These are phyloP conservation scores for Vicia villosa DNA, from an alignment of 306 rosid species.

Conservation along the genomic window DNA sequence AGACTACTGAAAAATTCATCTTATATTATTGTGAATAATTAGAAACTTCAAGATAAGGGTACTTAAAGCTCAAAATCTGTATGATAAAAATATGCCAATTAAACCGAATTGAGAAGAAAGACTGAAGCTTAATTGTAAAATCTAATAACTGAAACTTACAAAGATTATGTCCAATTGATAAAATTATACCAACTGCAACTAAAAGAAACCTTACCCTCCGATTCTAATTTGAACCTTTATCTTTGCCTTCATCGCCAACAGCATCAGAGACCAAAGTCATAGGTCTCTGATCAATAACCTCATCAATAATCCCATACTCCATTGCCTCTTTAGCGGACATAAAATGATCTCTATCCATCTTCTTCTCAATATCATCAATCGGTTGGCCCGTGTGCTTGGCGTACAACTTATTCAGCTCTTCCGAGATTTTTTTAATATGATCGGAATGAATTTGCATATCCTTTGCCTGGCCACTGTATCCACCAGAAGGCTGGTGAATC, in stretches of 20 bases:
- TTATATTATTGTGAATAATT: slow-evolving; percentile 36
- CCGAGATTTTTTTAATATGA: slow-evolving; percentile 89
- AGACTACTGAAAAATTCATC: slow-evolving; percentile 5
- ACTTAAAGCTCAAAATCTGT: slow-evolving; percentile 10
- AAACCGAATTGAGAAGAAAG: slow-evolving; percentile 30
- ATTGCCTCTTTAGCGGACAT: slow-evolving; percentile 90
- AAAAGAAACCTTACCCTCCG: slow-evolving; percentile 50
- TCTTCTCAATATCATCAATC: slow-evolving; percentile 58
- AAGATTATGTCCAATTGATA: slow-evolving; percentile 37
- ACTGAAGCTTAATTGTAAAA: slow-evolving; percentile 26
- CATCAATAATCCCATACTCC: slow-evolving; percentile 89
- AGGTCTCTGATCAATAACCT: slow-evolving; percentile 93
- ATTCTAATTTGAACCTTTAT: slow-evolving; percentile 56
- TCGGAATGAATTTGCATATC: slow-evolving; percentile 87
- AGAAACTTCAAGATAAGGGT: slow-evolving; percentile 26
- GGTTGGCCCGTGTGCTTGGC: slow-evolving; percentile 77
- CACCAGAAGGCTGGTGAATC: slow-evolving; percentile 98
- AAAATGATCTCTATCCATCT: slow-evolving; percentile 90
- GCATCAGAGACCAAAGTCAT: slow-evolving; percentile 85
- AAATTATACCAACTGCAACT: slow-evolving; percentile 33
- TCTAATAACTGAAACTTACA: slow-evolving; percentile 30
- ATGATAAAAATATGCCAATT: slow-evolving; percentile 25
- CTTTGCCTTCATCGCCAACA: slow-evolving; percentile 64
- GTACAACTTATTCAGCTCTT: slow-evolving; percentile 72
- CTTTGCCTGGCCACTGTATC: slow-evolving; percentile 95